phyloP scores from a whole-genome alignment of 2,329 filamentous ascomycete genomes.

The Mycosphaerella arachidis region DNA sequence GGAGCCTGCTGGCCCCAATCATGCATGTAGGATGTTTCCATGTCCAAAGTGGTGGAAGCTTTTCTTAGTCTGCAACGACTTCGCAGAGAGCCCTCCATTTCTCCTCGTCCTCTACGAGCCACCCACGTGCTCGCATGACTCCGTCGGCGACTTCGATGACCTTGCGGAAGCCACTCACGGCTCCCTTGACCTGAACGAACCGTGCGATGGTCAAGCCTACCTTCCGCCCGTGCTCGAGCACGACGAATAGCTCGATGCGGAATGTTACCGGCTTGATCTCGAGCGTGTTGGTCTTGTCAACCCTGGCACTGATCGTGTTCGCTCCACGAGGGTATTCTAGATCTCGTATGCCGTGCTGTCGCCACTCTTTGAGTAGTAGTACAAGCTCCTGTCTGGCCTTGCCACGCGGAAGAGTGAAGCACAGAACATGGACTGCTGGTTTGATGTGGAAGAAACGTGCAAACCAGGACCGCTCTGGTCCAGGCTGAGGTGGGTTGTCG shows the following conservation, averaged over 20 bases:
- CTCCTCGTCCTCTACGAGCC: conserved; percentile 60
- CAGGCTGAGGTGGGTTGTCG: conserved; percentile 40
- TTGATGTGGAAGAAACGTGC: conserved; percentile 85
- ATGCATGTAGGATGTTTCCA: background rate
- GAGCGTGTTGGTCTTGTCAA: conserved; percentile 72
- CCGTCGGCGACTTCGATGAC: conserved; percentile 72
- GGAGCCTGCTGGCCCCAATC: background rate
- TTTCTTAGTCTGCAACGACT: conserved; percentile 30
- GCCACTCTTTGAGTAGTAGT: conserved; percentile 72
- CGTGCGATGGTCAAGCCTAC: conserved; percentile 74
- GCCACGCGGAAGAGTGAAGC: conserved; percentile 67
- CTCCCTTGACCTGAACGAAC: conserved; percentile 87
- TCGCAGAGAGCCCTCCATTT: conserved; percentile 43
- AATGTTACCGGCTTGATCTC: conserved; percentile 84
- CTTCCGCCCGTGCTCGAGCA: conserved; percentile 77
- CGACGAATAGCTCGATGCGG: conserved; percentile 79
- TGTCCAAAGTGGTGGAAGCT: background rate
- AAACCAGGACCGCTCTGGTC: conserved; percentile 69
- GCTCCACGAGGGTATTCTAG: conserved; percentile 73
- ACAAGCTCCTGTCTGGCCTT: conserved; percentile 73
- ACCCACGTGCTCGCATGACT: conserved; percentile 59
- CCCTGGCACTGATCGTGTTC: conserved; percentile 73
- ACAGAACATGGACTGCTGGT: conserved; percentile 70
- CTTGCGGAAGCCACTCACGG: conserved; percentile 80
- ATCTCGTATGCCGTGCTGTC: conserved; percentile 68